phyloP scores from a whole-genome alignment of 2,329 filamentous ascomycete genomes.

The Dothistroma septosporum region DNA sequence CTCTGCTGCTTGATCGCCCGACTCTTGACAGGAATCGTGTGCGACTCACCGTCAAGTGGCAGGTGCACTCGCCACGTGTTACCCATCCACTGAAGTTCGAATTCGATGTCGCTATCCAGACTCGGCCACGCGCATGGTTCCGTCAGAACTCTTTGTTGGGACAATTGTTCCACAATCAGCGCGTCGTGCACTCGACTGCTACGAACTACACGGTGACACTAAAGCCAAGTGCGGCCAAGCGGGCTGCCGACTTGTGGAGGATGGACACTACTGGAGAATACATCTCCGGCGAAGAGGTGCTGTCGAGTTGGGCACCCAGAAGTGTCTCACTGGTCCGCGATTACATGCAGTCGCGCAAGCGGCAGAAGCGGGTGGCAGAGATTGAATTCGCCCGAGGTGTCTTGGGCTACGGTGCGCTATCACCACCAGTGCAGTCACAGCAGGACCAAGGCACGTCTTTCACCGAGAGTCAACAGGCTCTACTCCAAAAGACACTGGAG shows the following conservation, averaged over 20 bases:
- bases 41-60: slow-evolving; percentile 82
- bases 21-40: slow-evolving; percentile 92
- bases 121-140: slow-evolving; percentile 77
- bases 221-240: slow-evolving; percentile 83
- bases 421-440: slow-evolving; percentile 43
- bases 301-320: slow-evolving; percentile 80
- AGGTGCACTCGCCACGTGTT: slow-evolving; percentile 76
- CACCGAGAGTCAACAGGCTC: slow-evolving; percentile 35
- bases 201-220: slow-evolving; percentile 83
- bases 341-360: slow-evolving; percentile 71
- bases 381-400: slow-evolving; percentile 70
- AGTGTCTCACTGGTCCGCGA: slow-evolving; percentile 89
- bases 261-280: slow-evolving; percentile 95
- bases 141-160: slow-evolving; percentile 84
- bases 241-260: slow-evolving; percentile 88
- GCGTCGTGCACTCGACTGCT: slow-evolving; percentile 82
- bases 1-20: slow-evolving; percentile 85
- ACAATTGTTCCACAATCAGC: slow-evolving; percentile 76
- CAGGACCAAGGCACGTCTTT: slow-evolving; percentile 18
- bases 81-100: slow-evolving; percentile 86
- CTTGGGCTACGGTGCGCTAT: slow-evolving; percentile 41
- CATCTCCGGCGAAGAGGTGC: slow-evolving; percentile 87
- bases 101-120: slow-evolving; percentile 75
- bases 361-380: slow-evolving; percentile 69
- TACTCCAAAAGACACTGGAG: slow-evolving; percentile 54